Percentiles rank a stretch among this genome's conserved stretches.
Evolutionary conservation across 306 rosid genomes (phyloP).

Genomic region (Cucurbita ficifolia): DNA sequence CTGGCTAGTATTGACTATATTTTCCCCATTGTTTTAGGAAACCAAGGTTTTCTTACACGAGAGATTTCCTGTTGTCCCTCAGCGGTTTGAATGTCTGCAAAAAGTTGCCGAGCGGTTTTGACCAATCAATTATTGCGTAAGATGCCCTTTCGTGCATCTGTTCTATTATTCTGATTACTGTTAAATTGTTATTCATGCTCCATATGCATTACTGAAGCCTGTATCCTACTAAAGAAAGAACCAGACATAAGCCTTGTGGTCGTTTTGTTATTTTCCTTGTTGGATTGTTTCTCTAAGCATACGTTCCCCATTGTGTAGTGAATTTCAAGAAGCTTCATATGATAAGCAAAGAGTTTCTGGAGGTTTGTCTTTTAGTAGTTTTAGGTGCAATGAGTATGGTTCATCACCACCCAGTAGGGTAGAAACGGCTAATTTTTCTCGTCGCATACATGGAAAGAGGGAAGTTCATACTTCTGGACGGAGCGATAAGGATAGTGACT

Average conservation of each 20-base stretch:
- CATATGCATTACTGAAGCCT: not conserved
- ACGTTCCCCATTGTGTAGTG: conserved; percentile 29
- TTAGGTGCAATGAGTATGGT: conserved; percentile 53
- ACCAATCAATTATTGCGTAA: conserved; percentile 64
- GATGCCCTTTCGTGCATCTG: not conserved
- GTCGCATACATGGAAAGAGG: conserved; percentile 75
- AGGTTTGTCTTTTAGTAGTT: conserved; percentile 40
- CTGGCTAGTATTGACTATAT: conserved; percentile 6
- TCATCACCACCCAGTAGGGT: conserved; percentile 85
- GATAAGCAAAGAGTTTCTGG: conserved; percentile 61
- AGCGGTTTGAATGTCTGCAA: conserved; percentile 66
- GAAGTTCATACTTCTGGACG: conserved; percentile 66
- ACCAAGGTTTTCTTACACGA: conserved; percentile 35
- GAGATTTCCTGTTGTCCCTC: conserved; percentile 68
- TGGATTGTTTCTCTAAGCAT: not conserved
- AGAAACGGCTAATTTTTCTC: conserved; percentile 38
- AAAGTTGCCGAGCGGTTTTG: conserved; percentile 64
- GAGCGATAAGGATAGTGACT: conserved; percentile 68
- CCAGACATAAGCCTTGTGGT: not conserved
- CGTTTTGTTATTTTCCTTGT: not conserved
- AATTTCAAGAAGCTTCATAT: conserved; percentile 49
- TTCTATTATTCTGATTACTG: not conserved
- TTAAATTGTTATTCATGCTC: not conserved
- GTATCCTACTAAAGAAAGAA: not conserved
- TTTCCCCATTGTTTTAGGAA: conserved; percentile 39